phyloP scores from a whole-genome alignment of 1,139 yeast species.

The Scheffersomyces cryptocercus region DNA sequence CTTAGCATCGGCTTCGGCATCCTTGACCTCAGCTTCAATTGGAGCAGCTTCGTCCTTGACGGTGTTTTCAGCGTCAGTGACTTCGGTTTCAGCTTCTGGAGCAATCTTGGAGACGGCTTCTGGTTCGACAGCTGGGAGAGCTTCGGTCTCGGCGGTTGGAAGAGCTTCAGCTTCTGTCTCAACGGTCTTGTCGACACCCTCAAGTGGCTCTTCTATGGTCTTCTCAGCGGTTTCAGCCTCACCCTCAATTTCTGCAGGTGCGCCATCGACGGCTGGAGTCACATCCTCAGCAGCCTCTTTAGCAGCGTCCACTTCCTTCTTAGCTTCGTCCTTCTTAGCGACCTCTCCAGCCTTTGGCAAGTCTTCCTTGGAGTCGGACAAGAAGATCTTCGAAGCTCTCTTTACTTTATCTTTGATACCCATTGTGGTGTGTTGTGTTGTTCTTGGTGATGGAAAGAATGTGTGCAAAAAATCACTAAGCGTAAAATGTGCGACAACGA shows the following conservation, averaged over 20 bases:
- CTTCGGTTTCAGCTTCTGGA: conserved; percentile 14
- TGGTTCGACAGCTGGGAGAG: conserved; percentile 5
- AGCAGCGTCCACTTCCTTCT: conserved; percentile 12
- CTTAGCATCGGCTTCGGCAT: conserved; percentile 7
- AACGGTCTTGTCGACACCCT: conserved; percentile 2
- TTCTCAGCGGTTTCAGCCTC: conserved; percentile 11
- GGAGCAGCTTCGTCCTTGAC: conserved; percentile 3
- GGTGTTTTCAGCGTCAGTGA: conserved; percentile 10
- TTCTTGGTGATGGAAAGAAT: too few relatives aligned
- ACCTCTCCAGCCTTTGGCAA: conserved; percentile 15
- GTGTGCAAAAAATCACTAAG: too few relatives aligned
- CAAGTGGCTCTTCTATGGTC: conserved; percentile 6
- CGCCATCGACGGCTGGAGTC: conserved; percentile 7
- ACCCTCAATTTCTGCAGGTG: conserved; percentile 10
- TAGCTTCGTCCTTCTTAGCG: conserved; percentile 11
- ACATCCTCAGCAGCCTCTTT: conserved; percentile 8
- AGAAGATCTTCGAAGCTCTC: conserved; percentile 47
- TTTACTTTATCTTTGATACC: conserved; percentile 48
- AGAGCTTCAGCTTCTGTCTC: conserved; percentile 3
- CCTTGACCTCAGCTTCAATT: conserved; percentile 4
- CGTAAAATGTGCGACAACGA: too few relatives aligned
- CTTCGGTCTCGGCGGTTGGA: conserved; percentile 12
- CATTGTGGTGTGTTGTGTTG: conserved; percentile 20
- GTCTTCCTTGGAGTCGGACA: conserved; percentile 32
- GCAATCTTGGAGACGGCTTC: conserved; percentile 1